A percentile compares a stretch with the other conserved stretches of the same genome.
Conservation (phyloP, 2,329 filamentous ascomycete species). For the Teratosphaeria viscida region DNA sequence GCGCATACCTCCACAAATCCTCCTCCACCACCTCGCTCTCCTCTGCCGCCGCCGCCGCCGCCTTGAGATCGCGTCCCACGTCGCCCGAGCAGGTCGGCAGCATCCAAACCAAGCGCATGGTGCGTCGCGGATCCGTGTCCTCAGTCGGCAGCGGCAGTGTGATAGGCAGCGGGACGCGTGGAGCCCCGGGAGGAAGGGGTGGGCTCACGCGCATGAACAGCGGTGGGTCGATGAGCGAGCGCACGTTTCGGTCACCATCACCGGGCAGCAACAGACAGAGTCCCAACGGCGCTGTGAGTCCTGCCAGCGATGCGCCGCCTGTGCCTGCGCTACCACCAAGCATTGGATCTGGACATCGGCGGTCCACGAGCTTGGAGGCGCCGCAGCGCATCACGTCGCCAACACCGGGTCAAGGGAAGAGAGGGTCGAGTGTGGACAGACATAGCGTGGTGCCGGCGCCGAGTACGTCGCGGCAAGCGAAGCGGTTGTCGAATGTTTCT, state of each 20-base stretch:
- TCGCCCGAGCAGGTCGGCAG: conserved; percentile 71
- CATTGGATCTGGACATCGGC: conserved; percentile 22
- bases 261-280: conserved; percentile 31
- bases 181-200: conserved; percentile 27
- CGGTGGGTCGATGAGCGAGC: conserved; percentile 73
- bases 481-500: conserved; percentile 32
- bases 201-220: conserved; percentile 56
- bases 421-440: conserved; percentile 22
- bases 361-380: conserved; percentile 44
- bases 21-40: conserved; percentile 59
- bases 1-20: conserved; percentile 64
- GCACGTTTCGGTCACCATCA: conserved; percentile 77
- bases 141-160: conserved; percentile 47
- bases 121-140: conserved; percentile 61
- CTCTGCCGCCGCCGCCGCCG: conserved; percentile 75
- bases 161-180: conserved; percentile 12
- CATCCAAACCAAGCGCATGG: conserved; percentile 78
- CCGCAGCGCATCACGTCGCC: conserved; percentile 37
- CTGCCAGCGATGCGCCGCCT: conserved; percentile 47
- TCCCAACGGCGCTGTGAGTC: conserved; percentile 16
- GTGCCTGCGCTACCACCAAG: conserved; percentile 56
- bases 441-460: conserved; percentile 9
- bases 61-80: conserved; percentile 65
- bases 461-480: conserved; percentile 10
- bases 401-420: conserved; percentile 27